phyloP scores from a whole-genome alignment of 2,329 filamentous ascomycete genomes.

The Penicillium sp. region DNA sequence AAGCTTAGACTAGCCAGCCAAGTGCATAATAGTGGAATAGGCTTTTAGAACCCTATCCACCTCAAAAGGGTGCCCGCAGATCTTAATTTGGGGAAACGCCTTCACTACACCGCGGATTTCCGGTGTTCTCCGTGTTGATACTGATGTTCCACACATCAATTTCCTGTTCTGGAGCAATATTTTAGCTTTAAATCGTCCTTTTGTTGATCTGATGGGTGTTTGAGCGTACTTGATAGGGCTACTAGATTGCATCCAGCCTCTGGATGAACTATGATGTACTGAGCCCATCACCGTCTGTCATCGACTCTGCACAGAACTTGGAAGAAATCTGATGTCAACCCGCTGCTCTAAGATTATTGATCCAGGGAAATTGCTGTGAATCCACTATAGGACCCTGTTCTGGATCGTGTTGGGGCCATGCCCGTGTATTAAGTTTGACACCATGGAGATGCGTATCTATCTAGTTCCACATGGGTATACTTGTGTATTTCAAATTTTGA shows the following conservation, averaged over 20 bases:
- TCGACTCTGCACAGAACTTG: background rate
- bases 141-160: background rate
- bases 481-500: constrained; percentile 5
- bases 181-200: background rate
- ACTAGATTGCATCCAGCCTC: background rate
- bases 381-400: constrained; percentile 3
- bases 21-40: constrained; percentile 1
- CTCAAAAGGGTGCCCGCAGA: constrained; percentile 9
- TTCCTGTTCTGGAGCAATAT: constrained; percentile 1
- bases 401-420: background rate
- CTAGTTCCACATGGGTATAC: background rate
- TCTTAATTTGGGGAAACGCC: constrained; percentile 13
- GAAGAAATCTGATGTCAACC: background rate
- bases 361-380: background rate
- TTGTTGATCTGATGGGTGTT: background rate
- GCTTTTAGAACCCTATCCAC: constrained; percentile 1
- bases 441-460: constrained; percentile 1
- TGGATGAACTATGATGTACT: background rate
- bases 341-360: background rate
- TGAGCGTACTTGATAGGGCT: background rate
- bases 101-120: background rate
- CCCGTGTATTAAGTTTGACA: constrained; percentile 12
- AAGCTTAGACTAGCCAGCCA: constrained; percentile 19
- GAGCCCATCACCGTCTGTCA: background rate
- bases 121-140: constrained; percentile 12